Percentiles rank a stretch among this genome's conserved stretches.
Evolutionary conservation across 768 basidiomycete genomes (phyloP).

Genomic region (Rhizopogon sp.): DNA sequence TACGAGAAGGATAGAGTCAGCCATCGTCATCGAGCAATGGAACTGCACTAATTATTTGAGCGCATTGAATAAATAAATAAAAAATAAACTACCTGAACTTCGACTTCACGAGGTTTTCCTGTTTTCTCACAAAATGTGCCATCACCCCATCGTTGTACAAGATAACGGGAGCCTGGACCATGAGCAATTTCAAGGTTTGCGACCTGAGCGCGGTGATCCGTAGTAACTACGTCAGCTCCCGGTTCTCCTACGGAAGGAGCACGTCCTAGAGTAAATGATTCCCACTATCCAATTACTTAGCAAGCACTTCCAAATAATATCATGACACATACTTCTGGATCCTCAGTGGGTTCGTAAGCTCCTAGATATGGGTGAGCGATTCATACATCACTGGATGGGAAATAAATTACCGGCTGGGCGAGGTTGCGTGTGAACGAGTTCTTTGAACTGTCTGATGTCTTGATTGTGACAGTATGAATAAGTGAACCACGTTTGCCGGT

Average conservation of each 20-base stretch:
- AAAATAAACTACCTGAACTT: constrained; percentile 76
- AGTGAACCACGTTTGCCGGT: constrained; percentile 92
- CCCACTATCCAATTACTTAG: constrained; percentile 46
- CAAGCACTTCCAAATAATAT: constrained; percentile 19
- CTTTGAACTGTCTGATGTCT: constrained; percentile 95
- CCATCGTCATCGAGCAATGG: constrained; percentile 93
- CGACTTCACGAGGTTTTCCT: constrained; percentile 79
- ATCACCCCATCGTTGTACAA: constrained; percentile 87
- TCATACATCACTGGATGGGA: constrained; percentile 4
- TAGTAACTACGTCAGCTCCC: constrained; percentile 59
- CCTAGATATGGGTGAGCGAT: constrained; percentile 37
- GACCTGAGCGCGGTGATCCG: constrained; percentile 58
- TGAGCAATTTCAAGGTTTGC: constrained; percentile 74
- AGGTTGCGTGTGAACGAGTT: constrained; percentile 59
- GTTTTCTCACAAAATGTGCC: constrained; percentile 95
- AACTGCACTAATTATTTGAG: constrained; percentile 46
- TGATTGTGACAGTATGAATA: constrained; percentile 95
- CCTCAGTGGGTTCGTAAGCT: constrained; percentile 77
- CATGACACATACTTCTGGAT: constrained; percentile 60
- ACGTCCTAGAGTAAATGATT: constrained; percentile 72
- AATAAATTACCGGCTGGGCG: constrained; percentile 54
- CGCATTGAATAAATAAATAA: constrained; percentile 1
- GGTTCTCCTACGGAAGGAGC: constrained; percentile 57
- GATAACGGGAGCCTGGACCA: constrained; percentile 79
- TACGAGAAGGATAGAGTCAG: constrained; percentile 85